Percentiles rank a stretch among this genome's conserved stretches.
These are phyloP conservation scores for Berkeleyomyces rouxiae DNA, from an alignment of 2,329 filamentous ascomycete genomes.

Conservation along the genomic window DNA sequence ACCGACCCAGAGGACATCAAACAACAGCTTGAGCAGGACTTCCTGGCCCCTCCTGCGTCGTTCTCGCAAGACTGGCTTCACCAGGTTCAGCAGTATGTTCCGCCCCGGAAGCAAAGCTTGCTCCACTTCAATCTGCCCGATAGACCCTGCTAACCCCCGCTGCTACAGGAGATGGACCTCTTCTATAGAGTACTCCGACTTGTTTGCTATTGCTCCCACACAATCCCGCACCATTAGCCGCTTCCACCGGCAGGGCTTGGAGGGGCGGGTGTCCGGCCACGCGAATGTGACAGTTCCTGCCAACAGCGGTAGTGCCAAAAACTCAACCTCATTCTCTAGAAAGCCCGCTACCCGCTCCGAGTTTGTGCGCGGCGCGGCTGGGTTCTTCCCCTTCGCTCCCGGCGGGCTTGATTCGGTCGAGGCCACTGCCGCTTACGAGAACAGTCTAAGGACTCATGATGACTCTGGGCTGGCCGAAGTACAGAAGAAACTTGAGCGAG, in stretches of 20 bases:
- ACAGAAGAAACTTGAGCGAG: constrained; percentile 51
- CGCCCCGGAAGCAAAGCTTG: background rate
- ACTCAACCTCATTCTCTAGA: constrained; percentile 74
- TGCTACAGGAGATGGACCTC: constrained; percentile 51
- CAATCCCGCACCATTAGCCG: constrained; percentile 90
- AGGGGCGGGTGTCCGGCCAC: constrained; percentile 86
- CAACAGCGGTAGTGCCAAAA: constrained; percentile 80
- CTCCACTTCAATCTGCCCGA: background rate
- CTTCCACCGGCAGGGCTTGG: constrained; percentile 78
- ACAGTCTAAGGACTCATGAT: constrained; percentile 29
- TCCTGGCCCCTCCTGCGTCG: constrained; percentile 58
- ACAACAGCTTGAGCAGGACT: constrained; percentile 54
- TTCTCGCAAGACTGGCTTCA: constrained; percentile 84
- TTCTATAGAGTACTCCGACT: constrained; percentile 60
- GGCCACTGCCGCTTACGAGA: constrained; percentile 68
- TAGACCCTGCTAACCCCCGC: background rate
- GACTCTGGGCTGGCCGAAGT: constrained; percentile 23
- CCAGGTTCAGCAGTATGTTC: constrained; percentile 55
- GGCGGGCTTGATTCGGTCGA: constrained; percentile 79
- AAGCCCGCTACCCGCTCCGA: constrained; percentile 78
- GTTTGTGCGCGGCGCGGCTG: constrained; percentile 81
- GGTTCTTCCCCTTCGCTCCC: constrained; percentile 87
- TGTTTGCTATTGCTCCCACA: constrained; percentile 76
- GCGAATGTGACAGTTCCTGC: constrained; percentile 85
- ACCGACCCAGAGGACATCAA: constrained; percentile 42